Evolutionary conservation across 495 filamentous ascomycete genomes (phyloP).

Genomic region (Hypoxylon intermedium): DNA sequence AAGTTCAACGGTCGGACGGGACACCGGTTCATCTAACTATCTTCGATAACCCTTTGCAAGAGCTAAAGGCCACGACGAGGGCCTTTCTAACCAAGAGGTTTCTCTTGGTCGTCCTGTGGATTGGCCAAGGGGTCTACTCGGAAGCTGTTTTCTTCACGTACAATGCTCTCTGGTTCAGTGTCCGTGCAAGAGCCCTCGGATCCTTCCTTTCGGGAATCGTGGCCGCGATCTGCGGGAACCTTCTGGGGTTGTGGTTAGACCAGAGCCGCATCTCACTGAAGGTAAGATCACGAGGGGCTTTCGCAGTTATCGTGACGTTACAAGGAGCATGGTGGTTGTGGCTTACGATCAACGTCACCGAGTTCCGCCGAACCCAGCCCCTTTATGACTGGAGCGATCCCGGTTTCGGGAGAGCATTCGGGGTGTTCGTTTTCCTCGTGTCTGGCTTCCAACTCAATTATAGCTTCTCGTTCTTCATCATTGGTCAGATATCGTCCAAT

Average conservation of each 20-base stretch:
- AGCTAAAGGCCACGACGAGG: slow-evolving; percentile 59
- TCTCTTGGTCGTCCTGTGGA: slow-evolving; percentile 64
- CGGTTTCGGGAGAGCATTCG: slow-evolving; percentile 65
- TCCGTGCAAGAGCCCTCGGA: slow-evolving; percentile 66
- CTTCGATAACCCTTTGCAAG: slow-evolving; percentile 52
- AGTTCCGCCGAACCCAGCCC: slow-evolving; percentile 58
- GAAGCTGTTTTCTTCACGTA: slow-evolving; percentile 72
- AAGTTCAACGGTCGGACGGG: slow-evolving; percentile 65
- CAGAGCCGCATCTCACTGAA: slow-evolving; percentile 56
- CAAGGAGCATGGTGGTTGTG: slow-evolving; percentile 70
- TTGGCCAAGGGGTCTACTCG: slow-evolving; percentile 66
- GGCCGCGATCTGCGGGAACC: slow-evolving; percentile 62
- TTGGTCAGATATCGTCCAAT: slow-evolving; percentile 62
- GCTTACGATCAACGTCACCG: slow-evolving; percentile 62
- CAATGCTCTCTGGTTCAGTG: slow-evolving; percentile 63
- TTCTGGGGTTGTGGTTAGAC: slow-evolving; percentile 66
- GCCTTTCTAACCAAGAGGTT: slow-evolving; percentile 62
- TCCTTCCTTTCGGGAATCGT: slow-evolving; percentile 68
- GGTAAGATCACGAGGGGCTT: slow-evolving; percentile 50
- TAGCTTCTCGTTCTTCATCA: slow-evolving; percentile 69
- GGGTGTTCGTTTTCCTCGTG: slow-evolving; percentile 64
- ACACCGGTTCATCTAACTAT: slow-evolving; percentile 59
- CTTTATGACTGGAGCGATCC: slow-evolving; percentile 63
- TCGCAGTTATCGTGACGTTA: slow-evolving; percentile 54
- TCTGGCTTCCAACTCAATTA: slow-evolving; percentile 70